A percentile compares a stretch with the other conserved stretches of the same genome.
Evolutionary conservation across 352 stramenopile species (phyloP).

Genomic region (Globisporangium heterothallicum): DNA sequence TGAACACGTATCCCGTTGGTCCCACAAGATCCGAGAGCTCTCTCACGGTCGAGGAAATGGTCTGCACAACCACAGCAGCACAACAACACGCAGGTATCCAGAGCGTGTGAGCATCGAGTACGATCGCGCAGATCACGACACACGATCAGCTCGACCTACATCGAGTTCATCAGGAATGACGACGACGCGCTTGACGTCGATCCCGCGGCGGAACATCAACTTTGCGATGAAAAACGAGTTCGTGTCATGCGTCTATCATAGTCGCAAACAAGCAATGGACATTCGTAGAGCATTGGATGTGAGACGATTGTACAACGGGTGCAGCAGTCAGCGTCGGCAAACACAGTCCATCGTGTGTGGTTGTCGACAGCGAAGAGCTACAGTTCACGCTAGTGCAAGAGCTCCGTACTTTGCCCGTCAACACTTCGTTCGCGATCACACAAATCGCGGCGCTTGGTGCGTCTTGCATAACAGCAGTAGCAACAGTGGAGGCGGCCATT

Average conservation of each 20-base stretch:
- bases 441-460: constrained; percentile 63
- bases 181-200: constrained; percentile 74
- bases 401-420: constrained; percentile 77
- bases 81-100: too few relatives aligned
- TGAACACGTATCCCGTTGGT: constrained; percentile 75
- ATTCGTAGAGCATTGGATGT: not conserved
- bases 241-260: constrained; percentile 74
- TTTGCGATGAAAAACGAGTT: constrained; percentile 82
- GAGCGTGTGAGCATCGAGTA: too few relatives aligned
- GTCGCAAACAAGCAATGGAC: not conserved
- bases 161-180: constrained; percentile 82
- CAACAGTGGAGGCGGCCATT: constrained; percentile 4
- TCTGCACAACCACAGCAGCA: constrained; percentile 17
- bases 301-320: too few relatives aligned
- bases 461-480: not conserved
- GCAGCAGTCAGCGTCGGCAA: too few relatives aligned
- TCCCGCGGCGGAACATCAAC: constrained; percentile 72
- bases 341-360: too few relatives aligned
- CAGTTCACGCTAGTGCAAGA: not conserved
- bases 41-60: constrained; percentile 68
- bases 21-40: constrained; percentile 71
- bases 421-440: constrained; percentile 81
- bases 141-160: constrained; percentile 19
- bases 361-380: not conserved
- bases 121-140: not conserved